These are phyloP conservation scores for Pseudohalonectria lignicola DNA, from an alignment of 2,329 filamentous ascomycete genomes.

Conservation along the genomic window DNA sequence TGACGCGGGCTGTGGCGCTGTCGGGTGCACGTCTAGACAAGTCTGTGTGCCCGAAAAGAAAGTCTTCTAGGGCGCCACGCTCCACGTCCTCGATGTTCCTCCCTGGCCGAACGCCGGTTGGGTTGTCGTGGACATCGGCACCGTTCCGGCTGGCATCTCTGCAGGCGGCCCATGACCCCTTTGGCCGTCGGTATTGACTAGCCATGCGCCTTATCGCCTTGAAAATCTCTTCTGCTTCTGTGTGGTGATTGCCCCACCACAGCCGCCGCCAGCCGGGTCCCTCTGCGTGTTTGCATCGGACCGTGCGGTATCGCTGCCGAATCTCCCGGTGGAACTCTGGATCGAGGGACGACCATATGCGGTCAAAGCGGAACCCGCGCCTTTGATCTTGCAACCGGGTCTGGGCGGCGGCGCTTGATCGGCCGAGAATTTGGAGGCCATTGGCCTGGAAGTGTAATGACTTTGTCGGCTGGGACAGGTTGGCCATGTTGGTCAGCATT, in stretches of 20 bases:
- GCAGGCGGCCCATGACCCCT: constrained; percentile 16
- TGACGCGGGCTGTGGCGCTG: neutral
- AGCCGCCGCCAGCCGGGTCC: neutral
- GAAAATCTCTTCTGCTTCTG: too few species aligned
- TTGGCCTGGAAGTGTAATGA: constrained; percentile 4
- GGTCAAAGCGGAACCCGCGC: constrained; percentile 36
- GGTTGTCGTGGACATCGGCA: too few species aligned
- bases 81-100: constrained; percentile 33
- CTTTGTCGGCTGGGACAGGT: constrained; percentile 5
- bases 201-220: constrained; percentile 24
- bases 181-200: constrained; percentile 25
- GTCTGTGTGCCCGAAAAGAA: constrained; percentile 22
- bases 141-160: constrained; percentile 20
- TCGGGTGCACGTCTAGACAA: too few species aligned
- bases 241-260: too few species aligned
- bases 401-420: constrained; percentile 8
- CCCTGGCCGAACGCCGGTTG: constrained; percentile 24
- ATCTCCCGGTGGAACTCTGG: constrained; percentile 26
- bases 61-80: constrained; percentile 29
- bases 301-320: too few species aligned
- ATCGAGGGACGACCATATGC: constrained; percentile 32
- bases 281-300: constrained; percentile 1
- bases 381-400: constrained; percentile 27
- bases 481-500: constrained; percentile 9
- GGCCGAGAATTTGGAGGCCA: constrained; percentile 3